Conservation (phyloP, 1,284 basidiomycete species). For the Rhodofomes roseus region DNA sequence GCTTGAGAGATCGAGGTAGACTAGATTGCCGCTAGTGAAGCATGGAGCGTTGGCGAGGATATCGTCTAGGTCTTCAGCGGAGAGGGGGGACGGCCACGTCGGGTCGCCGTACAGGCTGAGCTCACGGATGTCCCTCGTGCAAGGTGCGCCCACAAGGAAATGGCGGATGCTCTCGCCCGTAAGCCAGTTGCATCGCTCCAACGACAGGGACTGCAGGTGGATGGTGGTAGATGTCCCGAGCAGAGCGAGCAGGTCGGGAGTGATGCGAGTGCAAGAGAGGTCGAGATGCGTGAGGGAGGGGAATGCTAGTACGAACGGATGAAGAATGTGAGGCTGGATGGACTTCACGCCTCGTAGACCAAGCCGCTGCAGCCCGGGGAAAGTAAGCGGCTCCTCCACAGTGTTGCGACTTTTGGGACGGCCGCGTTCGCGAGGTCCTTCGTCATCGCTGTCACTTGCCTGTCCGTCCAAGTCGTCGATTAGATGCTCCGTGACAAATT, state of each 20-base stretch:
- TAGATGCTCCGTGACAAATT: slow-evolving; percentile 78
- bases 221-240: slow-evolving; percentile 64
- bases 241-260: slow-evolving; percentile 69
- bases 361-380: slow-evolving; percentile 80
- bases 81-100: slow-evolving; percentile 82
- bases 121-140: slow-evolving; percentile 66
- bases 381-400: slow-evolving; percentile 49
- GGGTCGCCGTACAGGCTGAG: slow-evolving; percentile 88
- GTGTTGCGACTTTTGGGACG: slow-evolving; percentile 30
- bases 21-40: slow-evolving; percentile 72
- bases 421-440: slow-evolving; percentile 26
- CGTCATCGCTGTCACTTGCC: slow-evolving; percentile 44
- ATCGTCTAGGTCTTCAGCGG: slow-evolving; percentile 61
- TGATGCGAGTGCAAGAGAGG: slow-evolving; percentile 81
- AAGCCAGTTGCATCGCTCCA: slow-evolving; percentile 86
- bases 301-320: slow-evolving; percentile 82
- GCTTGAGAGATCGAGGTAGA: slow-evolving; percentile 90
- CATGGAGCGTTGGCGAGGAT: slow-evolving; percentile 80
- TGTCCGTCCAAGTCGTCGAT: slow-evolving; percentile 41
- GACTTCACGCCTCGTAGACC: slow-evolving; percentile 85
- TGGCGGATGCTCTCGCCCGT: slow-evolving; percentile 76
- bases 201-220: slow-evolving; percentile 75
- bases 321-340: slow-evolving; percentile 67
- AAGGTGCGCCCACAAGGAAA: slow-evolving; percentile 71
- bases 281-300: slow-evolving; percentile 89